Base-by-base conservation (phyloP, 73 alveolate genomes). In the Tetrahymena elliotti region DNA sequence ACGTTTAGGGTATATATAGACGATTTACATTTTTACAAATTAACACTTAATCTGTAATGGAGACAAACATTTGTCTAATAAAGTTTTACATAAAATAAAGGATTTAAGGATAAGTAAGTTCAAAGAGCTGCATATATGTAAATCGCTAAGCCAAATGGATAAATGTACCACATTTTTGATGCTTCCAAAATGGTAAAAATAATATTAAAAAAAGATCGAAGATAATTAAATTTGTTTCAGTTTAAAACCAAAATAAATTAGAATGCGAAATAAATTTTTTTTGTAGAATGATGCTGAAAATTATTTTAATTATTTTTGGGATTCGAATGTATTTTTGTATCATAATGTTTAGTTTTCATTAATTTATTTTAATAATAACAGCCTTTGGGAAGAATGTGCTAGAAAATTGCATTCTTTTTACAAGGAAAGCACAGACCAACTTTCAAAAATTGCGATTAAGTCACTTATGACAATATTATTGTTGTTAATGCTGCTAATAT, bases 331-430 rank as follows among this genome's bases (percentile, higher is more conserved):
- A 47, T 47, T 47, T 47, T 47, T 68, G 37, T 31, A 68, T 31
- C 88, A 68, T 68, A 31, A 52, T 68, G 36, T 68, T 68, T 68
- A 68, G 16, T 68, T 68, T 68, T 7, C 31, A 47, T 47, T 47
- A 47, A 31, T 68, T 68, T 27, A 8, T 18, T 68, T 68, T 31
- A 68, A 68, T 68, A 68, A 27, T 27, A 68, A 68, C 36, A 68
- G 88, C 88, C 88, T 68, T 68, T 68, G 33, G 88, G 88, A 68
- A 68, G 88, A 68, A 68, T 68, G 88, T 68, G 88, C 88, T 68
- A 68, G 88, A 68, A 68, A 68, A 68, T 68, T 68, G 88, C 88
- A 1, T 68, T 68, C 88, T 68, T 68, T 68, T 68, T 68, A 31
- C 36, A 68, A 31, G 88, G 88, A 0, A 68, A 68, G 88, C 88